Percentiles rank a stretch among this genome's conserved stretches.
Conservation (phyloP, 208 protist genomes). For the Wallacemonas collosoma region DNA sequence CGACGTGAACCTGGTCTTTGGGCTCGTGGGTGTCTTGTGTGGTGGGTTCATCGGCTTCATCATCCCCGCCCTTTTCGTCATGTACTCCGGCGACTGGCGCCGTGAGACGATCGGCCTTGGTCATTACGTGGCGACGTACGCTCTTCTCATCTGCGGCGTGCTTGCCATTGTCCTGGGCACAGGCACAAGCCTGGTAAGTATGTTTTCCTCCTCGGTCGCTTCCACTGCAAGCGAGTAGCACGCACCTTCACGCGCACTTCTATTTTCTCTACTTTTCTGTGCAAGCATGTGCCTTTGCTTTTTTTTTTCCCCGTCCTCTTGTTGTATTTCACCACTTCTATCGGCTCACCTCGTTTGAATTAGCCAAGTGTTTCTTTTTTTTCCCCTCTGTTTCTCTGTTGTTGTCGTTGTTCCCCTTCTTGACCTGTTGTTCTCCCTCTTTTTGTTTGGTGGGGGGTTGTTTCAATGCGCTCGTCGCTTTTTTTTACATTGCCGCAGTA, state of each 20-base stretch:
- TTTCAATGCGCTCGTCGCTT: neutral
- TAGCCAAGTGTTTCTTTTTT: conserved; percentile 12
- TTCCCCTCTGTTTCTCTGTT: too few relatives aligned
- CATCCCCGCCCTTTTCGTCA: conserved; percentile 58
- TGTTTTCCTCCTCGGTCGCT: neutral
- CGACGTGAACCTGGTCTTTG: conserved; percentile 55
- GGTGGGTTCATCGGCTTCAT: conserved; percentile 66
- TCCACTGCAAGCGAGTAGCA: neutral
- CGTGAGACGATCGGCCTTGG: conserved; percentile 27
- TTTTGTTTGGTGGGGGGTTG: neutral
- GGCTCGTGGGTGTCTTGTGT: conserved; percentile 50
- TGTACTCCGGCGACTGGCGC: conserved; percentile 53
- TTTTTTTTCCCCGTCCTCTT: too few relatives aligned
- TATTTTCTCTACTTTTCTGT: neutral
- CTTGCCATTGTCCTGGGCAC: conserved; percentile 64
- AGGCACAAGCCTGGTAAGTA: conserved; percentile 25
- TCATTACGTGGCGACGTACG: conserved; percentile 47
- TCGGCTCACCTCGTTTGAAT: too few relatives aligned
- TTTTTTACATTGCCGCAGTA: neutral
- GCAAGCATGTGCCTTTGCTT: too few relatives aligned
- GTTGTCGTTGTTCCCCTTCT: neutral
- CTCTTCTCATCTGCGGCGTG: conserved; percentile 51
- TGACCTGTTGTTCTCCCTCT: neutral
- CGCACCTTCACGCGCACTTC: neutral
- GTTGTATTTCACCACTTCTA: too few relatives aligned